Evolutionary conservation across 768 basidiomycete species (phyloP), one percentile per base, ranked within the genome.

Genomic region (Rubroboletus satanas): DNA sequence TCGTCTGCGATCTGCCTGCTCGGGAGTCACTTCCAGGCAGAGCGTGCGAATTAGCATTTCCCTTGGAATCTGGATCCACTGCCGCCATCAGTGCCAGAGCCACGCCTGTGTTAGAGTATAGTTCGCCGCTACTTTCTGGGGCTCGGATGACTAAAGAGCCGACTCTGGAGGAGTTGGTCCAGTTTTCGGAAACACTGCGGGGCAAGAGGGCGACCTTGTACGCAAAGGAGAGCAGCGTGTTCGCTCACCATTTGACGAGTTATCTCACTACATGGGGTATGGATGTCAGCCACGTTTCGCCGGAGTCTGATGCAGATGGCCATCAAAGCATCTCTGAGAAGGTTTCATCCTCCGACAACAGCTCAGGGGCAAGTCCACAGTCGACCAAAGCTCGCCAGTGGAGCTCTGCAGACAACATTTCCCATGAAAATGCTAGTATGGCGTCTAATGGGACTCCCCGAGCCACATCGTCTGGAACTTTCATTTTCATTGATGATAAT

Each of bases 211-310:
- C 88, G 0, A 83, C 82, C 0, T 73, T 99, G 28, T 90, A 95
- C 65, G 92, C 96, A 7, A 87, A 83, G 64, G 81, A 92, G n/a
- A 83, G 81, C 59, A 90, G 91, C 38, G 83, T 86, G 3, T 99
- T 98, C 65, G 95, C 94, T 0, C 90, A 88, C 49, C 92, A 97
- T 70, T 76, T 99, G 35, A 94, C 94, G 26, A 89, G 88, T 61
- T 97, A 96, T 71, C 79, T 99, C 54, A 90, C 90, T 21, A 83
- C 89, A 6, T 98, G 96, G 96, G 94, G 95, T 12, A 82, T 98
- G 85, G 92, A 96, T 63, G 86, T 98, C 41, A 85, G 83, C 49
- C 93, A 94, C 72, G 77, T 85, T 42, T 83, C 86, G 8, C 75
- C 81, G 2, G 84, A 85, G 49, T 76, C 78, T 11, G 81, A 79